Conservation (phyloP, 257 asterid genomes). For the Hygrophila difformis region DNA sequence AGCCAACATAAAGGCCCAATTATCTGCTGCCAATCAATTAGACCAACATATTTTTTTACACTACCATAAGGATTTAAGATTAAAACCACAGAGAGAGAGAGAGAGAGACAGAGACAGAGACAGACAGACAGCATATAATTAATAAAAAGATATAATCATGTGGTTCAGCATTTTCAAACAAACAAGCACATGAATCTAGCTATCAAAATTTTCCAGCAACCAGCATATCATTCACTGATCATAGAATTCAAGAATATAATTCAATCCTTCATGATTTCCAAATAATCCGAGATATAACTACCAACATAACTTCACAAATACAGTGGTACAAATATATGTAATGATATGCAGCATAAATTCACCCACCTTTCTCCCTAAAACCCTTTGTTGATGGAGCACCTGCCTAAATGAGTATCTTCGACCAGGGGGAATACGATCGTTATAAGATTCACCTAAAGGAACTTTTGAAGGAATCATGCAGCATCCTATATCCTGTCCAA, state of each 20-base stretch:
- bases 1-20: too few relatives aligned
- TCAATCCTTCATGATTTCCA: not conserved
- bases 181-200: not conserved
- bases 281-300: not conserved
- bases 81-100: too few relatives aligned
- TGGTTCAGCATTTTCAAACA: too few relatives aligned
- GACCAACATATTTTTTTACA: too few relatives aligned
- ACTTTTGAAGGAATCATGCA: slow-evolving; percentile 89
- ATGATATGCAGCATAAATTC: slow-evolving; percentile 1
- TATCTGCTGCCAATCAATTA: too few relatives aligned
- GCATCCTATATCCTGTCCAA: slow-evolving; percentile 66
- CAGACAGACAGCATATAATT: too few relatives aligned
- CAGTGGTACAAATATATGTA: not conserved
- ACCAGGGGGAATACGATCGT: slow-evolving; percentile 66
- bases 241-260: not conserved
- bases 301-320: slow-evolving; percentile 1
- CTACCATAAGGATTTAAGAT: too few relatives aligned
- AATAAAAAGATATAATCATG: too few relatives aligned
- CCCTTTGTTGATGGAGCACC: slow-evolving; percentile 81
- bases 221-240: not conserved
- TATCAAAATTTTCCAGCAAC: not conserved
- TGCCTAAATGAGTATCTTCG: slow-evolving; percentile 88
- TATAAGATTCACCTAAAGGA: slow-evolving; percentile 80
- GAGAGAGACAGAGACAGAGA: too few relatives aligned
- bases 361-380: slow-evolving; percentile 59